phyloP scores from a whole-genome alignment of 2,329 filamentous ascomycete genomes.

The Emergomyces africanus region DNA sequence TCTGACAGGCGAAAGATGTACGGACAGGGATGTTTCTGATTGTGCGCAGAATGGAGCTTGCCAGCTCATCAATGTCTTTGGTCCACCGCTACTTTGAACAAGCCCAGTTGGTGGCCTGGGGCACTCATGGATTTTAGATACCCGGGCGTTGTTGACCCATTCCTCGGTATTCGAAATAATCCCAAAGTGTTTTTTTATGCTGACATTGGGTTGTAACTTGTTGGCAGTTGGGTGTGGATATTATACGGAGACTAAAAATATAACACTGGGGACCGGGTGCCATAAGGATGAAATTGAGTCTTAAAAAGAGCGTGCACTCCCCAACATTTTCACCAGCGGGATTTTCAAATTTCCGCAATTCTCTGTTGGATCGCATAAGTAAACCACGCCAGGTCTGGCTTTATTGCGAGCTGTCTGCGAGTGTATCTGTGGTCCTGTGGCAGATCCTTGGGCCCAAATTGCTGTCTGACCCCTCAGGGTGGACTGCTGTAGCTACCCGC shows the following conservation, averaged over 20 bases:
- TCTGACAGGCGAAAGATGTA: background rate
- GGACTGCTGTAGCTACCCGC: background rate
- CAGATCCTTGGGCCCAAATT: slow-evolving; percentile 1
- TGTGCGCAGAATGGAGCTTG: background rate
- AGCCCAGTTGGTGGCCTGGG: background rate
- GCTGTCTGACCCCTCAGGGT: background rate
- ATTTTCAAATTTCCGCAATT: background rate
- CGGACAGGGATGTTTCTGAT: background rate
- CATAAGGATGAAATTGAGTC: background rate
- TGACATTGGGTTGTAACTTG: background rate
- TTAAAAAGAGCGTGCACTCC: background rate
- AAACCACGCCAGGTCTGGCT: background rate
- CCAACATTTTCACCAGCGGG: background rate
- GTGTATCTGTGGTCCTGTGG: background rate
- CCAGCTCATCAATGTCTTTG: background rate
- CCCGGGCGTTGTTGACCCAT: background rate
- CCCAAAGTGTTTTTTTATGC: background rate
- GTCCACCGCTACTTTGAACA: background rate
- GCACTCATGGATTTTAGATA: background rate
- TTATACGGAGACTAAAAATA: background rate
- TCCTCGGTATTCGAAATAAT: background rate
- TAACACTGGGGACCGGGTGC: too few species aligned
- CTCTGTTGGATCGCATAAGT: background rate
- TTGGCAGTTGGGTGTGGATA: too few species aligned
- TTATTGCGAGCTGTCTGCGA: background rate